Evolutionary conservation across 176 grass and related monocot genomes (phyloP).

Genomic region (Metroxylon sagu): DNA sequence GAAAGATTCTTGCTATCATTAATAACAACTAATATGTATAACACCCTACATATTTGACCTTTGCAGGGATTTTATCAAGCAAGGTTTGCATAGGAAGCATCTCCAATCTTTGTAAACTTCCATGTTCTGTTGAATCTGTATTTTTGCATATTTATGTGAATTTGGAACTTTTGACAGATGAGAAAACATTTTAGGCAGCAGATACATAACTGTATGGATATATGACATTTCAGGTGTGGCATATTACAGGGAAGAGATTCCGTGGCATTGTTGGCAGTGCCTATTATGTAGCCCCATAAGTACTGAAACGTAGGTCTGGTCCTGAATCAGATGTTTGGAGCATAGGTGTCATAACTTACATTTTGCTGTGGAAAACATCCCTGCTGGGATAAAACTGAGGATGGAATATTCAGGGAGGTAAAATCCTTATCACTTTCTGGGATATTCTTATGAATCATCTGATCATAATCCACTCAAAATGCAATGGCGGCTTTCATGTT

Average conservation of each 20-base stretch:
- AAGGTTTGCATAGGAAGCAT: constrained; percentile 42
- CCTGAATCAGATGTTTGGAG: constrained; percentile 95
- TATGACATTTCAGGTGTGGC: no score
- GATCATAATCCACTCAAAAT: no score
- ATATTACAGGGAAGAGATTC: constrained; percentile 60
- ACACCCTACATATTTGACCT: not conserved
- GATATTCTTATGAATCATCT: no score
- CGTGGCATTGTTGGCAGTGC: constrained; percentile 89
- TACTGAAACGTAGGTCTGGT: constrained; percentile 72
- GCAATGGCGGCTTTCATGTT: no score
- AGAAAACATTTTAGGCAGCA: not conserved
- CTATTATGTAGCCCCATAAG: constrained; percentile 92
- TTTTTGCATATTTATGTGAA: not conserved
- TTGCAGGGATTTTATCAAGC: constrained; percentile 89
- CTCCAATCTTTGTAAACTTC: constrained; percentile 7
- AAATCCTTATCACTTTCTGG: not conserved
- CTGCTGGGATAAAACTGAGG: constrained; percentile 99
- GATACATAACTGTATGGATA: no score
- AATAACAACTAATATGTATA: no score
- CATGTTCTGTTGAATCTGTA: not conserved
- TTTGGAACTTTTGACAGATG: not conserved
- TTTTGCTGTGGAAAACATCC: constrained; percentile 75
- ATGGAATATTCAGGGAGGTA: constrained; percentile 97
- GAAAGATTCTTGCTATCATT: no score
- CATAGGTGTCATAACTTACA: constrained; percentile 96